Conservation (phyloP, 2,329 filamentous ascomycete genomes). For the Aspergillus arachidicola region DNA sequence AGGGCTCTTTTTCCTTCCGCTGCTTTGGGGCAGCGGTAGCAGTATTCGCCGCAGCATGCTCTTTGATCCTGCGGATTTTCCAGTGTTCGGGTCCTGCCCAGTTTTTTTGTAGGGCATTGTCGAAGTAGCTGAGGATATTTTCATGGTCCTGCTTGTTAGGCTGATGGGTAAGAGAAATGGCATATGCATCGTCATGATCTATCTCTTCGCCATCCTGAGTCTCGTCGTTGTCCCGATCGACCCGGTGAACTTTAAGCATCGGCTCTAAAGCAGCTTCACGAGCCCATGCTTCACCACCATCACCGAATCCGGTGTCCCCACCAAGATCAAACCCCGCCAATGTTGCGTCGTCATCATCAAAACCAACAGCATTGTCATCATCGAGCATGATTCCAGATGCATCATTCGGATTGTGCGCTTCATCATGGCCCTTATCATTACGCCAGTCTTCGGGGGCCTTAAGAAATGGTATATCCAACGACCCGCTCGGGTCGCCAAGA, state of each 20-base stretch:
- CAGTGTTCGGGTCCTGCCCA: conserved; percentile 99
- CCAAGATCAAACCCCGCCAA: conserved; percentile 71
- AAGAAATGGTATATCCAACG: conserved; percentile 87
- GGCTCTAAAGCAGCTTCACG: conserved; percentile 83
- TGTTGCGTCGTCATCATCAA: conserved; percentile 74
- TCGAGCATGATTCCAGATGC: conserved; percentile 83
- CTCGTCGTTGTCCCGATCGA: conserved; percentile 55
- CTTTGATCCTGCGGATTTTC: conserved; percentile 93
- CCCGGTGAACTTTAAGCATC: conserved; percentile 74
- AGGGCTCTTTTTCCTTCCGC: conserved; percentile 93
- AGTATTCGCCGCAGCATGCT: conserved; percentile 60
- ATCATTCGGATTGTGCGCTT: conserved; percentile 60
- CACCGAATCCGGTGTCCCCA: conserved; percentile 81
- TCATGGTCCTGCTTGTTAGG: conserved; percentile 74
- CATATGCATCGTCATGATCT: conserved; percentile 72
- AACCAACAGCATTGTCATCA: conserved; percentile 80
- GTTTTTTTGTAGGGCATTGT: conserved; percentile 93
- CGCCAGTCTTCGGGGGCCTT: conserved; percentile 87
- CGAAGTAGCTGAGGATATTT: conserved; percentile 97
- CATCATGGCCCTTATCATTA: conserved; percentile 63
- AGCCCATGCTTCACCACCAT: conserved; percentile 95
- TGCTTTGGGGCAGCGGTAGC: conserved; percentile 53
- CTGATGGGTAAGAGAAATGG: conserved; percentile 75
- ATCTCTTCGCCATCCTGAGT: conserved; percentile 59
- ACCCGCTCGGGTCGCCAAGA: conserved; percentile 80